Base-by-base conservation (phyloP, 106 monocot species). In the Iris macrosiphon region DNA sequence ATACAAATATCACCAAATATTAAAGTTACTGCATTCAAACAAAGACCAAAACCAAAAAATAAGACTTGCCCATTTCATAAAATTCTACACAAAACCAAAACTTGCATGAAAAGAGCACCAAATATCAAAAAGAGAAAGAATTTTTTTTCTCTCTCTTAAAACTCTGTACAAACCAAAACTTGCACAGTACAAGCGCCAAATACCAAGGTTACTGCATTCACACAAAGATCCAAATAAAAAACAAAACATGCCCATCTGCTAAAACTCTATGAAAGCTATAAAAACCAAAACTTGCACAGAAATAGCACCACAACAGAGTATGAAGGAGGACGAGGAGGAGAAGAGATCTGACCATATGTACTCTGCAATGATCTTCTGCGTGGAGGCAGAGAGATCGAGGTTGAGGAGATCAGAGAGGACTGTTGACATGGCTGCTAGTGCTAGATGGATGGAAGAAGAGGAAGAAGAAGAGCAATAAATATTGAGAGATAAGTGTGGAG, bases 321-420 rank as follows among this genome's bases (percentile, higher is more conserved):
- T 4, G 17, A 32, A 29, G 3, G 7, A 18, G 31, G 44, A 57
- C 14, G 18, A 16, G 10, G 19, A 21, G 6, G 34, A 43, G 20
- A 11, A 16, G 9, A 40, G 42, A 40, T n/a, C 38, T 3, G 31
- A 64, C 75, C 75, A 75, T 51, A 75, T 69, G 61, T 75, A 75
- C 27, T 75, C 75, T 22, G 75, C 75, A 24, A 75, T 75, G 63
- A 75, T 69, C 44, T 59, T 69, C 31, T 75, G 52, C 4, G 69
- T 64, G 44, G 53, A 14, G 39, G 51, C 64, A 4, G 45, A 32
- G 52, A 76, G 63, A 48, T 76, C 14, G 50, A 76, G 63, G 42
- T 46, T 49, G 32, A 63, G 4, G 31, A 75, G 68, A 63, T 75
- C 55, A 3, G 15, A 31, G 31, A 68, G 49, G 14, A 57, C 25